A percentile compares a stretch with the other conserved stretches of the same genome.
These are phyloP conservation scores for Colletotrichum paranaense DNA, from an alignment of 2,329 filamentous ascomycete species.

Conservation along the genomic window DNA sequence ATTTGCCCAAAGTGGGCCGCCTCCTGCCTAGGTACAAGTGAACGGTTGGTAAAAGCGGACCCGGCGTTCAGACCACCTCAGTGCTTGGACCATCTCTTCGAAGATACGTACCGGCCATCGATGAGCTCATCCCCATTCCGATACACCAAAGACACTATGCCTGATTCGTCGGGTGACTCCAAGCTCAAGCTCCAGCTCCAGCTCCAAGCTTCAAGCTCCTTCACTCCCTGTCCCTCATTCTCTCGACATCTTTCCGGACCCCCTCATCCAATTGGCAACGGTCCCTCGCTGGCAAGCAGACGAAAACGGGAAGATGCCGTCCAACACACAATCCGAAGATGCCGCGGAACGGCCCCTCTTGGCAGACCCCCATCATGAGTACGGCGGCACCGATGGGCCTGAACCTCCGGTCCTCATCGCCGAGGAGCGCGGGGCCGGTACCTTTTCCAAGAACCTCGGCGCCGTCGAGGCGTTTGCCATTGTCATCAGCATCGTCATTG, in stretches of 20 bases:
- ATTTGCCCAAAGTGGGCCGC: neutral
- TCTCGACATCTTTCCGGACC: slow-evolving; percentile 5
- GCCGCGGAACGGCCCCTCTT: slow-evolving; percentile 18
- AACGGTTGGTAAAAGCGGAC: neutral
- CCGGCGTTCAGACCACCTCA: neutral
- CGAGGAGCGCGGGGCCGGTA: slow-evolving; percentile 35
- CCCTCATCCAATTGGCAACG: slow-evolving; percentile 8
- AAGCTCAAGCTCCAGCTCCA: neutral
- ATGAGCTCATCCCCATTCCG: neutral
- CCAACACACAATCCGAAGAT: slow-evolving; percentile 9
- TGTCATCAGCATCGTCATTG: slow-evolving; percentile 72
- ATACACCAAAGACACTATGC: neutral
- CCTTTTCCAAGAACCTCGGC: slow-evolving; percentile 58
- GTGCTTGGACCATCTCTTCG: neutral
- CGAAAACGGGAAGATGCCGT: slow-evolving; percentile 14
- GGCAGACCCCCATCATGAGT: slow-evolving; percentile 27
- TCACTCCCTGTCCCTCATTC: slow-evolving; percentile 10
- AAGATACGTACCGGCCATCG: neutral
- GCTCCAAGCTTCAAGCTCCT: slow-evolving; percentile 25
- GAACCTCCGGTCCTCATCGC: slow-evolving; percentile 9
- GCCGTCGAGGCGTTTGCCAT: slow-evolving; percentile 66
- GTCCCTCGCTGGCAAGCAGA: neutral
- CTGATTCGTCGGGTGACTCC: neutral
- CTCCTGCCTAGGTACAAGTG: no score
- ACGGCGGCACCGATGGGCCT: slow-evolving; percentile 22